Conservation (phyloP, 1,284 basidiomycete species). For the Moesziomyces sp. region DNA sequence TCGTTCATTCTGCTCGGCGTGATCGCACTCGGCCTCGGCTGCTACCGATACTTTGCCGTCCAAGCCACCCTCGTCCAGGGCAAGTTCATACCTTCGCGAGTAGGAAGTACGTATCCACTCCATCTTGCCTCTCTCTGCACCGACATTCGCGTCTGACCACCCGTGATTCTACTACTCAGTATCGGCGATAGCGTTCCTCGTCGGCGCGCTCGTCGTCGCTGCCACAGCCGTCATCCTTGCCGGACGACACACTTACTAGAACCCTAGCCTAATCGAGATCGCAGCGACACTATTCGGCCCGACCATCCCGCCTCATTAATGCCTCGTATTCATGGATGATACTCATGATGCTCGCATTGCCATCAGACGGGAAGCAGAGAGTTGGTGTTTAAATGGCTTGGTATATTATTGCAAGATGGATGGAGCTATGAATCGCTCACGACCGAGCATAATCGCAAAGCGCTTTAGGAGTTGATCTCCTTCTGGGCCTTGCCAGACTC, state of each 20-base stretch:
- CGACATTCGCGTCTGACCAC: neutral
- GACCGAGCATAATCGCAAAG: neutral
- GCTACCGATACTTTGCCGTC: constrained; percentile 55
- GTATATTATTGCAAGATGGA: constrained; percentile 7
- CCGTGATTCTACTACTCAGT: constrained; percentile 9
- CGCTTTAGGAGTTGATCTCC: constrained; percentile 50
- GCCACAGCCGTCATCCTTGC: constrained; percentile 45
- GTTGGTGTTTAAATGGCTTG: constrained; percentile 18
- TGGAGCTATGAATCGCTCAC: constrained; percentile 1
- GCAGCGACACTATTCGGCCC: no score
- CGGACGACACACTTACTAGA: constrained; percentile 11
- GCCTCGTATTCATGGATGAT: no score
- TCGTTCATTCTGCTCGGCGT: constrained; percentile 59
- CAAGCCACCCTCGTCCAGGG: constrained; percentile 50
- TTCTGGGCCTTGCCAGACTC: constrained; percentile 55
- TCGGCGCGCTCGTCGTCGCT: constrained; percentile 46
- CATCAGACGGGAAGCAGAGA: no score
- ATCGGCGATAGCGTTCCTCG: constrained; percentile 28
- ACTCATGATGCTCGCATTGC: no score
- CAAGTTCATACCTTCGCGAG: constrained; percentile 53
- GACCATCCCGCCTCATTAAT: no score
- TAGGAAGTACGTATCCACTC: constrained; percentile 46
- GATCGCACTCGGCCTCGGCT: constrained; percentile 48
- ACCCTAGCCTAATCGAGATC: no score
- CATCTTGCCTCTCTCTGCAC: neutral